These are phyloP conservation scores for Sphagnum magellanicum DNA, from an alignment of 228 moss, liverwort and hornwort genomes.

Conservation along the genomic window DNA sequence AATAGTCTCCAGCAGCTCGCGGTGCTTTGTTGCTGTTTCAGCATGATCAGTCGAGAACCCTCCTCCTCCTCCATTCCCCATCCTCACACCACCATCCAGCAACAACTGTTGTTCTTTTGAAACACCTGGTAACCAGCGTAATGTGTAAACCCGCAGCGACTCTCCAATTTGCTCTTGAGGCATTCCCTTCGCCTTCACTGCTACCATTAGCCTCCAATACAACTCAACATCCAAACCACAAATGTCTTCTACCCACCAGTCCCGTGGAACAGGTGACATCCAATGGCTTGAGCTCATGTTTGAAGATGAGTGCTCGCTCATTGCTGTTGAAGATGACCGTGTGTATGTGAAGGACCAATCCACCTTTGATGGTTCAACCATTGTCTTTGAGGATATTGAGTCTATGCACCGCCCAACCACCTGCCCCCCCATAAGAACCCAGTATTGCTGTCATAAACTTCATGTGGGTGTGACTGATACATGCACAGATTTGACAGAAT, in stretches of 20 bases:
- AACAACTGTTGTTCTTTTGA: conserved; percentile 23
- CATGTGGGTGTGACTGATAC: no score
- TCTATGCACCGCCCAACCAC: conserved; percentile 58
- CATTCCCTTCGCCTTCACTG: conserved; percentile 56
- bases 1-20: conserved; percentile 57
- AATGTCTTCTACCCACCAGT: conserved; percentile 92
- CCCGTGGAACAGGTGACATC: conserved; percentile 50
- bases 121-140: conserved; percentile 67
- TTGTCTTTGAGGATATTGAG: conserved; percentile 64
- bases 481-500: no score
- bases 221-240: conserved; percentile 71
- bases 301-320: conserved; percentile 61
- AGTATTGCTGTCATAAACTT: no score
- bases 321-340: conserved; percentile 37
- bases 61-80: conserved; percentile 7
- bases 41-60: conserved; percentile 27
- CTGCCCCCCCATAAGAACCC: conserved; percentile 6
- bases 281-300: conserved; percentile 41
- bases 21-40: conserved; percentile 46
- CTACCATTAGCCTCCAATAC: conserved; percentile 85
- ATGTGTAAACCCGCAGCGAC: conserved; percentile 54
- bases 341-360: conserved; percentile 87
- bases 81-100: conserved; percentile 8
- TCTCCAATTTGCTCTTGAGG: conserved; percentile 47
- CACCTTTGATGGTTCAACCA: conserved; percentile 45